These are phyloP conservation scores for Aegilops sharonensis DNA, from an alignment of 176 grass and related monocot species.

Conservation along the genomic window DNA sequence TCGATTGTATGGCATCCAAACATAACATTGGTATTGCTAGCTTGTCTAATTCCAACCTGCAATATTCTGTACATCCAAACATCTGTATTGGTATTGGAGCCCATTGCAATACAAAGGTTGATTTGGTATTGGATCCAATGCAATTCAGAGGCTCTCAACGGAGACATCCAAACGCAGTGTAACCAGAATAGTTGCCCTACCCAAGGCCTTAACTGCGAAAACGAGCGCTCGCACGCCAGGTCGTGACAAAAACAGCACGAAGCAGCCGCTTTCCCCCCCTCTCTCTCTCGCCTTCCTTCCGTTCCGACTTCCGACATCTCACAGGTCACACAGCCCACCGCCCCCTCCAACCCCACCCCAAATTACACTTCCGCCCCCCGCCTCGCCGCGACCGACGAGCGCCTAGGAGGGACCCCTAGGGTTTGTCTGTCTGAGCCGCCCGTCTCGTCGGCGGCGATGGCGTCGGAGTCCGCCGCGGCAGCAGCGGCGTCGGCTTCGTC, in stretches of 20 bases:
- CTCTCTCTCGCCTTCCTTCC: not conserved
- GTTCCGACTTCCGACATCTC: slow-evolving; percentile 22
- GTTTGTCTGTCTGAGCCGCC: not conserved
- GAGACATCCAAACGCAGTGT: too few species aligned
- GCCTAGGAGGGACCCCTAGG: slow-evolving; percentile 1
- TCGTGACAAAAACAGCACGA: slow-evolving; percentile 16
- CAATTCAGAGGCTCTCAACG: too few species aligned
- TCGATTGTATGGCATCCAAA: too few species aligned
- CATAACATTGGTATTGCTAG: too few species aligned
- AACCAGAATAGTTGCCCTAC: too few species aligned
- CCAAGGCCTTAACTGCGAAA: not conserved
- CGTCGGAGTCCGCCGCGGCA: slow-evolving; percentile 1
- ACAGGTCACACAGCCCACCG: not conserved
- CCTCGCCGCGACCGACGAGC: slow-evolving; percentile 22
- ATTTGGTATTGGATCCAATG: too few species aligned
- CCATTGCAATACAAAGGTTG: too few species aligned
- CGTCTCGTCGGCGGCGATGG: slow-evolving; percentile 28
- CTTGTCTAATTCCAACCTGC: too few species aligned
- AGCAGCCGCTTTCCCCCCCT: not conserved
- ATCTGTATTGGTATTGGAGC: too few species aligned
- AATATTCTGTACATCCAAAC: too few species aligned
- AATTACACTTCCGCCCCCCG: slow-evolving; percentile 25
- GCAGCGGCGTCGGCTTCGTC: not conserved
- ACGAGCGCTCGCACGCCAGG: not conserved
- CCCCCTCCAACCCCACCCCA: slow-evolving; percentile 11